Evolutionary conservation across 164 flowering plant species (phyloP), one percentile per base, ranked within the genome.

Genomic region (Euptelea pleiosperma): DNA sequence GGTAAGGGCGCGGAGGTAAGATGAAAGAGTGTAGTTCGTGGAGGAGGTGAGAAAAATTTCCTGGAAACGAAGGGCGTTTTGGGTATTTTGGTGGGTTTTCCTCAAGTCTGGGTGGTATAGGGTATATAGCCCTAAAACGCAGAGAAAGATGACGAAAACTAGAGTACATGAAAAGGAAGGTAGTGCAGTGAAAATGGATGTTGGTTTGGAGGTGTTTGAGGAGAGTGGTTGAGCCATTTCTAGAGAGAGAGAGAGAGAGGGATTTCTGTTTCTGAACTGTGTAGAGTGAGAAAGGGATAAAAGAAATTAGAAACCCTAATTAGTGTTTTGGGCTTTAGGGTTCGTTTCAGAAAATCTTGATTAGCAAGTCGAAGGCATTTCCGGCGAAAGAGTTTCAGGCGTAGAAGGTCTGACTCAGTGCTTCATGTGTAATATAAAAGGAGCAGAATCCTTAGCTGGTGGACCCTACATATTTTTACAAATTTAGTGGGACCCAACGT

Each of bases 1-100:
- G 52, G 98, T 89, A 59, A 93, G 92, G 58, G 74, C 62, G 43
- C 77, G 83, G 58, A 89, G 97, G 82, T 82, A 77, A 43, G 79
- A 8, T 26, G 96, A 58, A 77, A 93, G 12, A 64, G 94, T 82
- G 74, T 42, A 40, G 80, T 90, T 84, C 58, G 70, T 58, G 53
- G 85, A 62, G 36, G 73, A 61, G 55, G 87, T 70, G 68, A 89
- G 79, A 76, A 87, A 89, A 11, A 74, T 16, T 29, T 55, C 44
- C 21, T 52, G 84, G 63, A 69, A 73, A 52, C 16, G 60, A 34
- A 57, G 67, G 69, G 69, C 45, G 24, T 63, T 64, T 37, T 30
- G 49, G 60, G 73, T n/a, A 25, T 29, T 59, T 29, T 30, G 0
- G 43, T 29, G 7, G 12, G 30, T 5, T 28, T 52, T 22, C 14